A percentile compares a stretch with the other conserved stretches of the same genome.
Evolutionary conservation across 176 grass and related monocot species (phyloP).

Genomic region (Musa itinerans): DNA sequence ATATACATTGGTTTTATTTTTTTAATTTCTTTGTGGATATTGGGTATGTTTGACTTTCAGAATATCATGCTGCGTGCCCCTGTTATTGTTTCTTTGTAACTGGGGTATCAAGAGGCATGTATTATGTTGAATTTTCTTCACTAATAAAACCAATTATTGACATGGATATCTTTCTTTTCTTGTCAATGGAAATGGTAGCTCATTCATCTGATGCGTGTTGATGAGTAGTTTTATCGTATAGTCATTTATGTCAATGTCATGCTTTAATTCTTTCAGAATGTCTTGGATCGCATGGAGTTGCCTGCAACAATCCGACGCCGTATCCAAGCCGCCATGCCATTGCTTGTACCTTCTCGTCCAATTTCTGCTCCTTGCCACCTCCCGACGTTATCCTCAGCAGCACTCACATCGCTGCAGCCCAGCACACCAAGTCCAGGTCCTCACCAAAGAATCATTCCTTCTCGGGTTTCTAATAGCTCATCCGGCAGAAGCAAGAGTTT

Average conservation of each 20-base stretch:
- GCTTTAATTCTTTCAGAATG: constrained; percentile 33
- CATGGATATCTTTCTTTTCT: background rate
- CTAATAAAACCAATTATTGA: too few species aligned
- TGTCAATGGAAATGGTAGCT: background rate
- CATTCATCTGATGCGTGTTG: too few species aligned
- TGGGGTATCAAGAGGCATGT: too few species aligned
- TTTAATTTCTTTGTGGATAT: too few species aligned
- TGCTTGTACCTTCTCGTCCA: constrained; percentile 47
- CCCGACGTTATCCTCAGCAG: constrained; percentile 48
- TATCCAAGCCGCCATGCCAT: constrained; percentile 83
- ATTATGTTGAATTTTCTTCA: too few species aligned
- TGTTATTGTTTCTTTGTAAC: too few species aligned
- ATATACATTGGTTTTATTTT: too few species aligned
- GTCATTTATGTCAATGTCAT: constrained; percentile 1
- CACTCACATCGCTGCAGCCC: constrained; percentile 22
- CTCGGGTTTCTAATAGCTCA: constrained; percentile 46
- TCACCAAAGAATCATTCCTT: constrained; percentile 38
- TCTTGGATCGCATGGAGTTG: constrained; percentile 81
- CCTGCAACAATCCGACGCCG: constrained; percentile 61
- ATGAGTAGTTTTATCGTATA: background rate
- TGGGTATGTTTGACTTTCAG: too few species aligned
- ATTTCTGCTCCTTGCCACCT: constrained; percentile 47
- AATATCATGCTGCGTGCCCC: too few species aligned
- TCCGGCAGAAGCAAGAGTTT: constrained; percentile 54
- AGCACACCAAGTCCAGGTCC: constrained; percentile 21